These are phyloP conservation scores for Trichoderma oligosporum DNA, from an alignment of 2,329 filamentous ascomycete species.

Conservation along the genomic window DNA sequence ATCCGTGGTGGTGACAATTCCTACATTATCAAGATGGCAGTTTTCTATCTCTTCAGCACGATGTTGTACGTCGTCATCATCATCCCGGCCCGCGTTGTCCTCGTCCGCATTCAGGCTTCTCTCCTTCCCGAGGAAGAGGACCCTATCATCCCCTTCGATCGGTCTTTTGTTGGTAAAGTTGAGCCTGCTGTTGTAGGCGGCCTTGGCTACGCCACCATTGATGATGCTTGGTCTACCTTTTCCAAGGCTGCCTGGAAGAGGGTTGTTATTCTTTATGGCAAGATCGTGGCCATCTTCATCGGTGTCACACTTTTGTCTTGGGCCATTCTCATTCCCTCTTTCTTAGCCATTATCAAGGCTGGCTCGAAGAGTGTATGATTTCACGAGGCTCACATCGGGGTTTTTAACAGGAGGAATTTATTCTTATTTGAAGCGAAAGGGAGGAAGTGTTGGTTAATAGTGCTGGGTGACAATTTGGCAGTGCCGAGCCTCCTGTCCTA, in stretches of 20 bases:
- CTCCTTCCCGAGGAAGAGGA: slow-evolving; percentile 78
- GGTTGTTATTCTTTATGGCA: slow-evolving; percentile 70
- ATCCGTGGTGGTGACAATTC: slow-evolving; percentile 32
- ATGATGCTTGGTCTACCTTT: slow-evolving; percentile 78
- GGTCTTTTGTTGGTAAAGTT: slow-evolving; percentile 74
- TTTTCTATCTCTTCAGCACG: slow-evolving; percentile 45
- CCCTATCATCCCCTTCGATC: slow-evolving; percentile 86
- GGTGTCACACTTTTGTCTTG: slow-evolving; percentile 45
- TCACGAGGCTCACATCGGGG: too few relatives aligned
- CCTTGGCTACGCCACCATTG: slow-evolving; percentile 64
- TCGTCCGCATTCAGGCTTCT: slow-evolving; percentile 81
- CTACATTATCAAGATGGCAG: slow-evolving; percentile 40
- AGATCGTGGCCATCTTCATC: slow-evolving; percentile 59
- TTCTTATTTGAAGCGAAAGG: too few relatives aligned
- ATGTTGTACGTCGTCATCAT: slow-evolving; percentile 59
- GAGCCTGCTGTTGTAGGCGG: slow-evolving; percentile 71
- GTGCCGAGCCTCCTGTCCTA: too few relatives aligned
- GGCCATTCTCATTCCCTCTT: slow-evolving; percentile 49
- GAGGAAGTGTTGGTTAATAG: too few relatives aligned
- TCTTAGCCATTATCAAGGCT: slow-evolving; percentile 39
- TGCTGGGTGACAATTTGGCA: too few relatives aligned
- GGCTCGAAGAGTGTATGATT: slow-evolving; percentile 3
- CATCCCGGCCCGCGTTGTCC: slow-evolving; percentile 71
- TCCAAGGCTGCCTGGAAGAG: slow-evolving; percentile 67
- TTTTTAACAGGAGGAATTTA: too few relatives aligned